Percentiles rank a stretch among this genome's conserved stretches.
These are phyloP conservation scores for Lathyrus aphaca DNA, from an alignment of 306 rosid genomes.

Conservation along the genomic window DNA sequence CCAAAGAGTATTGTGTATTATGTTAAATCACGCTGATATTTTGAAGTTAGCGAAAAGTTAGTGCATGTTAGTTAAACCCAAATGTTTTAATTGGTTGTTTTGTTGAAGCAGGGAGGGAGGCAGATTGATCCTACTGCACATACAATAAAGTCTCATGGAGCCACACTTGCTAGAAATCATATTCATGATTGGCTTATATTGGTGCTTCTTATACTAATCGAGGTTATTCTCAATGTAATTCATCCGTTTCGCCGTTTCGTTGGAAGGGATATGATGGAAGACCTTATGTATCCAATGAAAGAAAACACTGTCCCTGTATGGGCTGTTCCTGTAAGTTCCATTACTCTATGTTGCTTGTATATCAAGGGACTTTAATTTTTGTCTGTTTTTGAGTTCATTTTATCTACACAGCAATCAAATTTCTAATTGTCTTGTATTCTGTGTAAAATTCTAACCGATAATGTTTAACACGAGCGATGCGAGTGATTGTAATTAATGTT, in stretches of 20 bases:
- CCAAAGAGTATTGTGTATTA: too few species aligned
- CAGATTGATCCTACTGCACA: constrained; percentile 53
- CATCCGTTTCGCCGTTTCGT: constrained; percentile 88
- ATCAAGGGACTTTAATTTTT: constrained; percentile 11
- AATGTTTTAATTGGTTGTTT: background rate
- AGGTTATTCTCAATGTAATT: constrained; percentile 48
- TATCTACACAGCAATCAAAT: too few species aligned
- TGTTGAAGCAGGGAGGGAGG: constrained; percentile 42
- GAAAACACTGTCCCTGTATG: constrained; percentile 83
- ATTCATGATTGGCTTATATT: constrained; percentile 78
- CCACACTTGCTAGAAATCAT: constrained; percentile 71
- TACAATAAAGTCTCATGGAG: constrained; percentile 89
- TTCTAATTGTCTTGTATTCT: too few species aligned
- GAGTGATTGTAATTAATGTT: background rate
- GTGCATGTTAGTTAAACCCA: too few species aligned
- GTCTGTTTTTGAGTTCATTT: background rate
- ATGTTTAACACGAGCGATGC: too few species aligned
- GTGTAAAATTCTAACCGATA: too few species aligned
- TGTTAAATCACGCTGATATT: too few species aligned
- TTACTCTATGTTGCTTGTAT: constrained; percentile 18
- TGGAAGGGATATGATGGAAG: constrained; percentile 90
- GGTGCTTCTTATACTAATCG: constrained; percentile 65
- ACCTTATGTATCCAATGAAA: constrained; percentile 82
- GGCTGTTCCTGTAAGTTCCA: constrained; percentile 83
- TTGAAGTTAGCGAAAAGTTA: too few species aligned